A percentile compares a stretch with the other conserved stretches of the same genome.
Evolutionary conservation across 78 protist genomes (phyloP).

Genomic region (Isochrysis galbana): DNA sequence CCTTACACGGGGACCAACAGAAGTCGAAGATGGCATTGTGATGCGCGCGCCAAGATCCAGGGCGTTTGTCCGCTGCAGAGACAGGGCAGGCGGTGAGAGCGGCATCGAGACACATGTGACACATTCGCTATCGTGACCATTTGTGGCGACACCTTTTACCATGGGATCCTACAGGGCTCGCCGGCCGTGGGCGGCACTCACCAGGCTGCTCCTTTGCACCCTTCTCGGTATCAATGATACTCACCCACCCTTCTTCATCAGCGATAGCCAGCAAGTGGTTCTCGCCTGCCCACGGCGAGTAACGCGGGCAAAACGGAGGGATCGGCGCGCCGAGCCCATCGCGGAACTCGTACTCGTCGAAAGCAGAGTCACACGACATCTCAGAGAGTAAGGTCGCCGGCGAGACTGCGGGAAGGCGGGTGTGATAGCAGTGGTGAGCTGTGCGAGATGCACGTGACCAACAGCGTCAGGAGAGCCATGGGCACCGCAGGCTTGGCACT

Average conservation of each 20-base stretch:
- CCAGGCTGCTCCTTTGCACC: background rate
- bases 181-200: no score
- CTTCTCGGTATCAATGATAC: background rate
- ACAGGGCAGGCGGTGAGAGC: no score
- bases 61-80: background rate
- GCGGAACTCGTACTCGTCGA: background rate
- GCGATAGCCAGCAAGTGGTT: background rate
- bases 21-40: conserved; percentile 32
- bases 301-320: background rate
- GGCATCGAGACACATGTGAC: no score
- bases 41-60: conserved; percentile 11
- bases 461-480: no score
- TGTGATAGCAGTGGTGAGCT: no score
- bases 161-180: no score
- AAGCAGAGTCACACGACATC: background rate
- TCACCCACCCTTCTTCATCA: conserved; percentile 31
- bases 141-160: no score
- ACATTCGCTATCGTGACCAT: no score
- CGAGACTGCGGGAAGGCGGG: no score
- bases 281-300: background rate
- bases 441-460: no score
- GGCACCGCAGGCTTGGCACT: no score
- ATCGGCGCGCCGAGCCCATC: background rate
- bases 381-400: background rate
- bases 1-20: background rate